Percentiles rank a stretch among this genome's conserved stretches.
phyloP scores from a whole-genome alignment of 768 basidiomycete species.

The Hygrophorus pudorinus region DNA sequence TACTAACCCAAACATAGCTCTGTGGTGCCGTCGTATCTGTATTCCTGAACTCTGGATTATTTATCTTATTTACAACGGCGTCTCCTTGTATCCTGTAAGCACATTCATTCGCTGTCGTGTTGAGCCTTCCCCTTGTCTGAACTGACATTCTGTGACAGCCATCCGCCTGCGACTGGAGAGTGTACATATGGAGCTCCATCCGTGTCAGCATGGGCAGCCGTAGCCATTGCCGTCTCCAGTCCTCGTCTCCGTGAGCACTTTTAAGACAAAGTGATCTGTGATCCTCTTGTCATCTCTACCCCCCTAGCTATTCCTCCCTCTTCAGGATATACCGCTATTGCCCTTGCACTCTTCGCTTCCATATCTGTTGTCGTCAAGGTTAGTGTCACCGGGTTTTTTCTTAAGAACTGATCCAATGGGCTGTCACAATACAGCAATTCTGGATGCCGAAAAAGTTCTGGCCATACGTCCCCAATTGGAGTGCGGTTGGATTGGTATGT shows the following conservation, averaged over 20 bases:
- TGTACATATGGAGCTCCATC: slow-evolving; percentile 51
- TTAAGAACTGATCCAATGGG: too few relatives aligned
- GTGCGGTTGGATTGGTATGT: slow-evolving; percentile 32
- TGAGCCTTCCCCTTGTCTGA: slow-evolving; percentile 3
- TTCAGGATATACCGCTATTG: slow-evolving; percentile 52
- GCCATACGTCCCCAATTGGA: slow-evolving; percentile 45
- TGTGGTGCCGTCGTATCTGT: slow-evolving; percentile 49
- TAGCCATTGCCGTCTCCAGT: slow-evolving; percentile 39
- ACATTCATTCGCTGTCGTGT: too few relatives aligned
- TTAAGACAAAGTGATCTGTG: neutral
- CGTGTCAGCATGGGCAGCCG: slow-evolving; percentile 47
- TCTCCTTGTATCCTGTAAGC: slow-evolving; percentile 49
- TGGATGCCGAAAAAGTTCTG: slow-evolving; percentile 41
- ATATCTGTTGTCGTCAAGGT: slow-evolving; percentile 34
- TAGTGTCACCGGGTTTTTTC: neutral
- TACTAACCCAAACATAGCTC: neutral
- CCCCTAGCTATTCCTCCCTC: slow-evolving; percentile 37
- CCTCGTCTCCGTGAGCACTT: slow-evolving; percentile 34
- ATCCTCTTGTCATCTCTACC: neutral
- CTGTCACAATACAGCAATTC: slow-evolving; percentile 19
- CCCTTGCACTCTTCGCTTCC: slow-evolving; percentile 33
- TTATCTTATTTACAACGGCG: slow-evolving; percentile 53
- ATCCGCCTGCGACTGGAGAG: slow-evolving; percentile 16
- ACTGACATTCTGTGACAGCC: slow-evolving; percentile 11
- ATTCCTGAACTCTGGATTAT: slow-evolving; percentile 49